Percentiles rank a stretch among this genome's conserved stretches.
Evolutionary conservation across 371 early-diverging fungal genomes (phyloP).

Genomic region (Mucor lusitanicus): DNA sequence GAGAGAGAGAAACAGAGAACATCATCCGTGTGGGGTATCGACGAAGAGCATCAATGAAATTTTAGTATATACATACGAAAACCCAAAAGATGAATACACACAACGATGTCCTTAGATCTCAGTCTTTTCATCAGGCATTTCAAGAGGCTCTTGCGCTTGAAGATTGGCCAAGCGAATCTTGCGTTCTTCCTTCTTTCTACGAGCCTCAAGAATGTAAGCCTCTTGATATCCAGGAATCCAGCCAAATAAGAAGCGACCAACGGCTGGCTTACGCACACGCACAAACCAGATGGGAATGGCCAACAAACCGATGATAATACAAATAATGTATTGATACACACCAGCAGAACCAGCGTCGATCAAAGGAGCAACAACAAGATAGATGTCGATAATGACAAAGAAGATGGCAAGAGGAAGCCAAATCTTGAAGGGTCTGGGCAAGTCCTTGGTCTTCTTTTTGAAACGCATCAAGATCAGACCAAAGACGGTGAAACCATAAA

Average conservation of each 20-base stretch:
- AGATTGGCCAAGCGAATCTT: background rate
- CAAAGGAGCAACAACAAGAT: slow-evolving; percentile 43
- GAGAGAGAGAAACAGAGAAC: background rate
- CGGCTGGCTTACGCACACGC: slow-evolving; percentile 32
- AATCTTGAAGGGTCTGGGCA: slow-evolving; percentile 37
- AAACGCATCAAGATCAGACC: slow-evolving; percentile 41
- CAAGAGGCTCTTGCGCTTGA: background rate
- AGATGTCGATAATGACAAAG: slow-evolving; percentile 35
- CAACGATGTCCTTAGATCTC: background rate
- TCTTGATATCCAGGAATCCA: slow-evolving; percentile 43
- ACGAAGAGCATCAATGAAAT: background rate
- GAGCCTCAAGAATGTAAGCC: slow-evolving; percentile 17
- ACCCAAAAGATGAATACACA: background rate
- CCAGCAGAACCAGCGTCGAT: slow-evolving; percentile 41
- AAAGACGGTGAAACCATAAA: slow-evolving; percentile 48
- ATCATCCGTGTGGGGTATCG: slow-evolving; percentile 3
- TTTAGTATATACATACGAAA: background rate
- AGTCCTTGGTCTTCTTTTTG: slow-evolving; percentile 28
- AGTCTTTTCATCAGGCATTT: slow-evolving; percentile 1
- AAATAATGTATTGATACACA: slow-evolving; percentile 39
- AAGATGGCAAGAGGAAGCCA: slow-evolving; percentile 40
- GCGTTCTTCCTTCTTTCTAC: background rate
- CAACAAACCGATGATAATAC: slow-evolving; percentile 34
- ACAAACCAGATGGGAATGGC: slow-evolving; percentile 44
- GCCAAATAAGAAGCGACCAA: slow-evolving; percentile 35